phyloP scores from a whole-genome alignment of 805 yeast genomes.

The Teunomyces gatunensis region DNA sequence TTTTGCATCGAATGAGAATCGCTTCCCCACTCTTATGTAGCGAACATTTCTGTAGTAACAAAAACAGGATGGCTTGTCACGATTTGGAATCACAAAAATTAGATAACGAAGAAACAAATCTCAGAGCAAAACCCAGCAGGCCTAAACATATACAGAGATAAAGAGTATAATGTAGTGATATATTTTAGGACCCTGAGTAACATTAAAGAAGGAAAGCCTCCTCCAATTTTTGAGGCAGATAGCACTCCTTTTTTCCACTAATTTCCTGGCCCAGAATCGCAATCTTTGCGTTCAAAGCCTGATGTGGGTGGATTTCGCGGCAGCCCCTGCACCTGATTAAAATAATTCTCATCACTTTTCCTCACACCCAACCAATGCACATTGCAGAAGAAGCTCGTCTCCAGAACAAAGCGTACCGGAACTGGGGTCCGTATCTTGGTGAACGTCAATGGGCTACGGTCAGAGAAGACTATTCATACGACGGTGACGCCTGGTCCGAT shows the following conservation, averaged over 20 bases:
- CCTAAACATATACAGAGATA: no score
- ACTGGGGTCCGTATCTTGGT: constrained; percentile 87
- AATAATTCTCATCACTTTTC: not conserved
- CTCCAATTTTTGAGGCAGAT: no score
- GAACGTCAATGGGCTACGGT: constrained; percentile 78
- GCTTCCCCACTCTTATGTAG: not conserved
- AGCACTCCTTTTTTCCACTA: no score
- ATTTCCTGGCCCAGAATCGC: not conserved
- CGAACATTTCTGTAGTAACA: not conserved
- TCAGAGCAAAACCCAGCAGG: no score
- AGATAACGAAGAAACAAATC: no score
- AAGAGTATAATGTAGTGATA: no score
- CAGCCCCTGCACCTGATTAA: not conserved
- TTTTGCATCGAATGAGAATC: no score
- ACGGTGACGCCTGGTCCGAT: constrained; percentile 89
- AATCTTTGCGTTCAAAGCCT: not conserved
- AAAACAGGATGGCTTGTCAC: no score
- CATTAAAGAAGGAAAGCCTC: no score
- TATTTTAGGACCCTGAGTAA: no score
- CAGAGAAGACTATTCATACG: constrained; percentile 80
- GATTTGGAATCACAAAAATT: no score
- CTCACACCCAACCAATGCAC: constrained; percentile 6
- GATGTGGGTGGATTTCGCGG: not conserved
- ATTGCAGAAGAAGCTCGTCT: constrained; percentile 42
- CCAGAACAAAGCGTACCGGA: constrained; percentile 27